Evolutionary conservation across 1,139 yeast genomes (phyloP).

Genomic region (Entelexis paramagnoliae): DNA sequence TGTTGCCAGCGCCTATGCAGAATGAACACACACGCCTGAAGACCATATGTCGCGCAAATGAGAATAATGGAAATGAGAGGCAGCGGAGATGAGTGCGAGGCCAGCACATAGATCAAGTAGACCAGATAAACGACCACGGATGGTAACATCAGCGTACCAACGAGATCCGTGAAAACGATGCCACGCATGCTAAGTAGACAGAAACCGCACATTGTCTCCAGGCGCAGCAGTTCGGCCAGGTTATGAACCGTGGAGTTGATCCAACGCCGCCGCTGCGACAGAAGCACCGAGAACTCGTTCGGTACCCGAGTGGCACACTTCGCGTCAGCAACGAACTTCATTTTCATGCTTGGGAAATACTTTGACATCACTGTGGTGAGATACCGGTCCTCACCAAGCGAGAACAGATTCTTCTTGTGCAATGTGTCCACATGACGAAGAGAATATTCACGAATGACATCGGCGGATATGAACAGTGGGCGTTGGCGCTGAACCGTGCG

Average conservation of each 20-base stretch:
- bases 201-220: constrained; percentile 33
- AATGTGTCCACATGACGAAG: constrained; percentile 34
- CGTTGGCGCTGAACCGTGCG: constrained; percentile 32
- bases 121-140: constrained; percentile 32
- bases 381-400: constrained; percentile 38
- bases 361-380: constrained; percentile 36
- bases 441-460: constrained; percentile 34
- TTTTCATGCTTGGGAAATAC: constrained; percentile 29
- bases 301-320: constrained; percentile 33
- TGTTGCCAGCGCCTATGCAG: constrained; percentile 34
- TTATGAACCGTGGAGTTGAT: constrained; percentile 36
- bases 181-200: constrained; percentile 33
- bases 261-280: constrained; percentile 36
- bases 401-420: constrained; percentile 37
- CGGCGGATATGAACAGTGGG: constrained; percentile 34
- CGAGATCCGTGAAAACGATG: constrained; percentile 32
- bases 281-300: constrained; percentile 29
- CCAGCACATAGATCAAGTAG: constrained; percentile 31
- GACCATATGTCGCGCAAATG: constrained; percentile 32
- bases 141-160: constrained; percentile 33
- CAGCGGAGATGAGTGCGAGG: constrained; percentile 28
- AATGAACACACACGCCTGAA: constrained; percentile 32
- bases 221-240: constrained; percentile 30
- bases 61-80: constrained; percentile 32
- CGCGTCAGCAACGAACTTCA: constrained; percentile 31